Percentiles rank a stretch among this genome's conserved stretches.
These are phyloP conservation scores for Glebionis coronaria DNA, from an alignment of 129 eudicot species.

Conservation along the genomic window DNA sequence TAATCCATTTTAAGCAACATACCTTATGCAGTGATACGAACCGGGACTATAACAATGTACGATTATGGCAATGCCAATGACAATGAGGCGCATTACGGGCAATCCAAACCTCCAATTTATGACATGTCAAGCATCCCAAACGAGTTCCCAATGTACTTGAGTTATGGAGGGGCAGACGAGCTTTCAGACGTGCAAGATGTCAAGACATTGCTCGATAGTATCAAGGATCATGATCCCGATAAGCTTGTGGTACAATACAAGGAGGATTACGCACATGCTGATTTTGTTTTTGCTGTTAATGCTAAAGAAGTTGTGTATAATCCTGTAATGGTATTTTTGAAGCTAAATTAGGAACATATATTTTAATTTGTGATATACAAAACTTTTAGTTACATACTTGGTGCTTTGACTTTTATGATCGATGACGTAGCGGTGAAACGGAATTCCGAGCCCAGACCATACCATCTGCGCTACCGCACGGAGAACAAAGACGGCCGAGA, in stretches of 20 bases:
- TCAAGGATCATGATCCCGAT: slow-evolving; percentile 16
- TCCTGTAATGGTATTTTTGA: slow-evolving; percentile 62
- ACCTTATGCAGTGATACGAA: slow-evolving; percentile 52
- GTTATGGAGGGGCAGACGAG: slow-evolving; percentile 70
- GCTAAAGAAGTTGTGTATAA: slow-evolving; percentile 72
- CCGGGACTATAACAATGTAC: slow-evolving; percentile 63
- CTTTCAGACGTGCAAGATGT: slow-evolving; percentile 78
- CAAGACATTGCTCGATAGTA: slow-evolving; percentile 29
- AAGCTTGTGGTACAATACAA: slow-evolving; percentile 17
- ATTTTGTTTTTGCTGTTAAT: slow-evolving; percentile 63
- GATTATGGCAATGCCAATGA: slow-evolving; percentile 50
- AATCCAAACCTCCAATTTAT: slow-evolving; percentile 63
- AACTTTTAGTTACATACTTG: too few species aligned
- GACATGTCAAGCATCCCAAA: slow-evolving; percentile 63
- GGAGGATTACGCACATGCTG: slow-evolving; percentile 79
- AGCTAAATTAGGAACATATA: slow-evolving; percentile 9
- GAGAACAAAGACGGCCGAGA: too few species aligned
- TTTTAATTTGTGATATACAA: too few species aligned
- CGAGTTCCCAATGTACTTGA: slow-evolving; percentile 64
- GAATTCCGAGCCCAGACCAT: too few species aligned
- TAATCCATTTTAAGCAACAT: too few species aligned
- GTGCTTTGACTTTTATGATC: too few species aligned
- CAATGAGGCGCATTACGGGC: slow-evolving; percentile 63
- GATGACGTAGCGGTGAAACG: too few species aligned
- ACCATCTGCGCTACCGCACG: too few species aligned